A percentile compares a stretch with the other conserved stretches of the same genome.
These are phyloP conservation scores for Lotmaria passim DNA, from an alignment of 208 protist species.

Conservation along the genomic window DNA sequence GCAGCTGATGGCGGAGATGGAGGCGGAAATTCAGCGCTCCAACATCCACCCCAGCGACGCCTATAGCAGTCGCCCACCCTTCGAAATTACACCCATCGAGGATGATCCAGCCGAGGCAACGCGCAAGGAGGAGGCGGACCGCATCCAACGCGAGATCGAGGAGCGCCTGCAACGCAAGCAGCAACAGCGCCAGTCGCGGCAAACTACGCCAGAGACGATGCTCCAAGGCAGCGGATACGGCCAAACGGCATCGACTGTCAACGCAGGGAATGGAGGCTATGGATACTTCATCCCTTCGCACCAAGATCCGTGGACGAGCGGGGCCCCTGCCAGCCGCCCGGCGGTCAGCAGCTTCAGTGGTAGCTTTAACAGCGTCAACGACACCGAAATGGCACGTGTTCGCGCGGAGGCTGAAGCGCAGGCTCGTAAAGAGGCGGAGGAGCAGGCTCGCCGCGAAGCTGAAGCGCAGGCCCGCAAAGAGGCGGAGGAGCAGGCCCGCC, in stretches of 20 bases:
- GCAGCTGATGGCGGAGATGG: conserved; percentile 85
- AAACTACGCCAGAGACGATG: conserved; percentile 37
- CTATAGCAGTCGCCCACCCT: conserved; percentile 32
- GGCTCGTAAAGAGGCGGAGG: neutral
- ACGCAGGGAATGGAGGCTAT: neutral
- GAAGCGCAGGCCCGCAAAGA: conserved; percentile 19
- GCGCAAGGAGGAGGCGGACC: conserved; percentile 41
- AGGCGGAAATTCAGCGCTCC: conserved; percentile 61
- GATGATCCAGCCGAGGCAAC: conserved; percentile 27
- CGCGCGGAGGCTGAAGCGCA: neutral
- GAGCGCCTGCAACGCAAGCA: conserved; percentile 48
- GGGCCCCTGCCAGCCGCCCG: neutral
- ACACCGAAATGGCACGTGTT: neutral
- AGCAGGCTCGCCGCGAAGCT: conserved; percentile 20
- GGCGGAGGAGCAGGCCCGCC: conserved; percentile 33
- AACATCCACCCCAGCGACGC: conserved; percentile 12
- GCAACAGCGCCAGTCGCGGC: conserved; percentile 51
- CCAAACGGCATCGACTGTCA: neutral
- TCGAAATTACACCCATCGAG: conserved; percentile 53
- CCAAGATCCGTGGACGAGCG: neutral
- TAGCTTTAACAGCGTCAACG: conserved; percentile 27
- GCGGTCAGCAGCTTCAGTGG: conserved; percentile 16
- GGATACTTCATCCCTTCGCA: conserved; percentile 8
- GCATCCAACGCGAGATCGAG: conserved; percentile 59
- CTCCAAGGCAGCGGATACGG: conserved; percentile 2